A percentile compares a stretch with the other conserved stretches of the same genome.
Conservation (phyloP, 2,329 filamentous ascomycete species). For the Alternaria novae-zelandiae region DNA sequence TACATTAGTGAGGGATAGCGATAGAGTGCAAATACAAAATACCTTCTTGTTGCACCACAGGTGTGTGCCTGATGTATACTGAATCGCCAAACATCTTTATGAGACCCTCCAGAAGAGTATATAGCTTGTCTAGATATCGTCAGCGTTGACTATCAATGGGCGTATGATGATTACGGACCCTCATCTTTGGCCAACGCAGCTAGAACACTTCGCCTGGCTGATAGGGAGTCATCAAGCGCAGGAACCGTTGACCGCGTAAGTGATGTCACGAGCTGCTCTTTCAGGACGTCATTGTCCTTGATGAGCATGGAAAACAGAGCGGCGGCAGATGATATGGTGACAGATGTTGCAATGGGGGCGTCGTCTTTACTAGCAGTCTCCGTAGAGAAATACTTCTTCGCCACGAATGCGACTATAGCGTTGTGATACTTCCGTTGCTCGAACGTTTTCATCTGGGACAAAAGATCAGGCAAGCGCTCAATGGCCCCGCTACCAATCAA, state of each 20-base stretch:
- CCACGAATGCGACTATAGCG: slow-evolving; percentile 35
- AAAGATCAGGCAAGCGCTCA: slow-evolving; percentile 41
- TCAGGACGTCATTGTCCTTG: slow-evolving; percentile 35
- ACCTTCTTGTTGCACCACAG: slow-evolving; percentile 90
- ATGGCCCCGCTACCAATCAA: slow-evolving; percentile 20
- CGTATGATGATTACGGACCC: slow-evolving; percentile 42
- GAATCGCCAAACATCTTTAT: slow-evolving; percentile 81
- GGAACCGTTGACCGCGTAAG: slow-evolving; percentile 51
- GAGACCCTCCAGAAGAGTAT: slow-evolving; percentile 68
- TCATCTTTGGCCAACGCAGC: slow-evolving; percentile 47
- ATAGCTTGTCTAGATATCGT: slow-evolving; percentile 53
- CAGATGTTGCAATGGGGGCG: slow-evolving; percentile 18
- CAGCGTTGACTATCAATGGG: slow-evolving; percentile 5
- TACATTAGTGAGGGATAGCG: slow-evolving; percentile 21
- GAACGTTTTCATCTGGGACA: slow-evolving; percentile 53
- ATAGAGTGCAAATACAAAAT: slow-evolving; percentile 8
- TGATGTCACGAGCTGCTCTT: slow-evolving; percentile 37
- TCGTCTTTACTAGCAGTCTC: slow-evolving; percentile 17
- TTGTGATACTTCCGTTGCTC: slow-evolving; percentile 57
- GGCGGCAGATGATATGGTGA: slow-evolving; percentile 32
- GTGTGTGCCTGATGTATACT: slow-evolving; percentile 83
- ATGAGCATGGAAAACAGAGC: slow-evolving; percentile 30
- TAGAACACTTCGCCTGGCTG: slow-evolving; percentile 48
- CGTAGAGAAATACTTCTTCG: slow-evolving; percentile 28
- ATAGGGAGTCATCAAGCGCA: slow-evolving; percentile 36